A percentile compares a stretch with the other conserved stretches of the same genome.
These are phyloP conservation scores for Apiotrichum gracile DNA, from an alignment of 1,284 basidiomycete species.

Conservation along the genomic window DNA sequence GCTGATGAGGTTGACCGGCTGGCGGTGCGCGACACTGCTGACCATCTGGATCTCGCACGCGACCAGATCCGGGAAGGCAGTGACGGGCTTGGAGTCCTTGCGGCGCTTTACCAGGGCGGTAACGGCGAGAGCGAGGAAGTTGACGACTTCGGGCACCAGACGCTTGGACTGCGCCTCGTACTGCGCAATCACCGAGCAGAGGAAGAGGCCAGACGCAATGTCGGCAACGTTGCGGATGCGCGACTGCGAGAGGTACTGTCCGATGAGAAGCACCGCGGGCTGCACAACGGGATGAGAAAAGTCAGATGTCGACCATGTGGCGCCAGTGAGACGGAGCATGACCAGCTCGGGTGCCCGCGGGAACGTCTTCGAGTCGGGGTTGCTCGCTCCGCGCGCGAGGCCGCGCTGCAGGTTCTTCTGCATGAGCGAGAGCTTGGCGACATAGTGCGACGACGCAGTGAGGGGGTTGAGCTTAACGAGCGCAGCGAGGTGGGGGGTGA, in stretches of 20 bases:
- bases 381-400: conserved; percentile 65
- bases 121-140: conserved; percentile 67
- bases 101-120: conserved; percentile 63
- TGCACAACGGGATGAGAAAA: conserved; percentile 84
- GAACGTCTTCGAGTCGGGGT: conserved; percentile 71
- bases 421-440: conserved; percentile 80
- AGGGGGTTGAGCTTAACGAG: conserved; percentile 78
- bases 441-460: conserved; percentile 70
- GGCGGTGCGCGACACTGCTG: conserved; percentile 18
- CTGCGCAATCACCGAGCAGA: conserved; percentile 73
- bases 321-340: conserved; percentile 72
- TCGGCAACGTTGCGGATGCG: conserved; percentile 71
- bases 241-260: conserved; percentile 80
- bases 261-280: conserved; percentile 80
- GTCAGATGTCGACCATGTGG: conserved; percentile 91
- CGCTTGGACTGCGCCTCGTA: conserved; percentile 82
- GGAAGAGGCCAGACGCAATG: conserved; percentile 77
- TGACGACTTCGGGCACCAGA: conserved; percentile 81
- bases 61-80: conserved; percentile 30
- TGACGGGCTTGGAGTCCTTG: conserved; percentile 50
- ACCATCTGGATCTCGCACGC: conserved; percentile 9
- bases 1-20: conserved; percentile 24
- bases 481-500: conserved; percentile 76
- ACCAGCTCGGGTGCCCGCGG: conserved; percentile 77
- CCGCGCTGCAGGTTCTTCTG: conserved; percentile 89